Conservation (phyloP, 2,329 filamentous ascomycete species). For the Nothophoma quercina region DNA sequence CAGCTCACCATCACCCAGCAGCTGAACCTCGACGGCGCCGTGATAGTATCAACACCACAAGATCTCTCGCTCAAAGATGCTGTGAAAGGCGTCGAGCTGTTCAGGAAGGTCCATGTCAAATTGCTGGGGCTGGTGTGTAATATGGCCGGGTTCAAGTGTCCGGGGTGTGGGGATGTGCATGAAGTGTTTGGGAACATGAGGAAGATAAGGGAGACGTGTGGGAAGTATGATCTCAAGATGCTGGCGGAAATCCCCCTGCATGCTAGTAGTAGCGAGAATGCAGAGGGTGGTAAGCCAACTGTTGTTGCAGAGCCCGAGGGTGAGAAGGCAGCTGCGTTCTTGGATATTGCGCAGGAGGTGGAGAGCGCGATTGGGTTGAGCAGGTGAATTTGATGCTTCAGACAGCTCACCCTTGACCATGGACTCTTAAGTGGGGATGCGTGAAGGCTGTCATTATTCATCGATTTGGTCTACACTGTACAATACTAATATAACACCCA, state of each 20-base stretch:
- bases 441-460: no score
- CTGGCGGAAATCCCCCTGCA: constrained; percentile 90
- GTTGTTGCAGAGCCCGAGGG: constrained; percentile 85
- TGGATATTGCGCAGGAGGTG: constrained; percentile 69
- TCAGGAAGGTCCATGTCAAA: constrained; percentile 81
- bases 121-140: constrained; percentile 77
- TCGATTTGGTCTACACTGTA: no score
- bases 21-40: constrained; percentile 81
- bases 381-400: constrained; percentile 2
- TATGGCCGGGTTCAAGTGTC: constrained; percentile 51
- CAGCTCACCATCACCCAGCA: constrained; percentile 98
- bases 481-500: no score
- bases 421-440: no score
- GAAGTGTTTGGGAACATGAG: constrained; percentile 66
- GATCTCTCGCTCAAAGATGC: constrained; percentile 92
- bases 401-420: no score
- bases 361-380: constrained; percentile 30
- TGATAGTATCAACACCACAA: constrained; percentile 94
- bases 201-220: constrained; percentile 79
- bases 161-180: constrained; percentile 58
- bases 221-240: constrained; percentile 76
- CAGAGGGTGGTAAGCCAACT: constrained; percentile 85
- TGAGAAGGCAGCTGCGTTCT: constrained; percentile 74
- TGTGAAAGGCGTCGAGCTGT: constrained; percentile 90
- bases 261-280: constrained; percentile 84